Conservation (phyloP, 177 flowering plant species). For the Vitis hybrid region DNA sequence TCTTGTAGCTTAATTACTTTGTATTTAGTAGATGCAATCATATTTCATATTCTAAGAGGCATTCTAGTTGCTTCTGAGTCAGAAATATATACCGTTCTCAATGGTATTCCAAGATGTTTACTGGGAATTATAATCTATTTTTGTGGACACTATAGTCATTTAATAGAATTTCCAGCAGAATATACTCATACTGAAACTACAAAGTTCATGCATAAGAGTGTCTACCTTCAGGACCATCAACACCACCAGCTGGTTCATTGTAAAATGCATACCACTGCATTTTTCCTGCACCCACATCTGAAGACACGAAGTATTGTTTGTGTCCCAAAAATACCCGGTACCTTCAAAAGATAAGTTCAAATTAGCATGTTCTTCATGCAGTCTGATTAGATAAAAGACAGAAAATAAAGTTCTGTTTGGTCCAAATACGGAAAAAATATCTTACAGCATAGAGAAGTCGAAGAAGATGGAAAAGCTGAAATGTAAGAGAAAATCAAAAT, state of each 20-base stretch:
- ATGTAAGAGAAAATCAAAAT: constrained; percentile 5
- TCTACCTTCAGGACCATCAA: constrained; percentile 65
- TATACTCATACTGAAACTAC: neutral
- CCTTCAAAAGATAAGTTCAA: constrained; percentile 40
- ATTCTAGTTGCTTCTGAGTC: too few species aligned
- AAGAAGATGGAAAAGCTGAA: neutral
- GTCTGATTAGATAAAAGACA: neutral
- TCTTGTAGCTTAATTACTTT: too few species aligned
- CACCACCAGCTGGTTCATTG: constrained; percentile 84
- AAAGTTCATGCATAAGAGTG: constrained; percentile 7
- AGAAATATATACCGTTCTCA: too few species aligned
- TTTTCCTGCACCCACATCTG: constrained; percentile 96
- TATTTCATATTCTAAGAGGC: neutral
- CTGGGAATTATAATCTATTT: neutral
- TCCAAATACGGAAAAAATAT: neutral
- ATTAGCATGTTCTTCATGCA: constrained; percentile 2
- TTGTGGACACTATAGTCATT: too few species aligned
- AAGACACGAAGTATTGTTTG: constrained; percentile 96
- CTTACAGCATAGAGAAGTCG: constrained; percentile 1
- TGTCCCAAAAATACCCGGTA: constrained; percentile 96
- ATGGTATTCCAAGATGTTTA: too few species aligned
- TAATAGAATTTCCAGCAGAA: too few species aligned
- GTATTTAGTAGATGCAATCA: too few species aligned
- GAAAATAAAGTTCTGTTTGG: neutral
- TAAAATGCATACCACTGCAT: constrained; percentile 99